These are phyloP conservation scores for Cercospora janseana DNA, from an alignment of 2,329 filamentous ascomycete species.

Conservation along the genomic window DNA sequence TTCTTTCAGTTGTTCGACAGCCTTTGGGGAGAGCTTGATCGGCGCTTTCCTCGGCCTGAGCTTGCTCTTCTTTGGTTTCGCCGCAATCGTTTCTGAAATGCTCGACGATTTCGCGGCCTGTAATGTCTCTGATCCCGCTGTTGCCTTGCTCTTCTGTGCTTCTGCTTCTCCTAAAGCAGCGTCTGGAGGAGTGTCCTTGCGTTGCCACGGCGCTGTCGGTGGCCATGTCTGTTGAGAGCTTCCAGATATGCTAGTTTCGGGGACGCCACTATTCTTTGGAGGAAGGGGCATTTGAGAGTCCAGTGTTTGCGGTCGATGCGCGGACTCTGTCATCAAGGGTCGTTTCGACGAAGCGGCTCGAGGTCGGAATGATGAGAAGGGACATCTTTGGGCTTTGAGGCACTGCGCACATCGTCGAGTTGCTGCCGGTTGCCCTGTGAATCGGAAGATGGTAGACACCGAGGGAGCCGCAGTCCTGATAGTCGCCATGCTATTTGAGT, in stretches of 20 bases:
- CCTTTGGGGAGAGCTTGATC: slow-evolving; percentile 77
- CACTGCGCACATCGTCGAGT: slow-evolving; percentile 45
- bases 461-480: slow-evolving; percentile 32
- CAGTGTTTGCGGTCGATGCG: slow-evolving; percentile 61
- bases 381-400: slow-evolving; percentile 40
- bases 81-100: slow-evolving; percentile 43
- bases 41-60: slow-evolving; percentile 84
- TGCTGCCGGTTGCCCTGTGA: slow-evolving; percentile 35
- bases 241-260: slow-evolving; percentile 61
- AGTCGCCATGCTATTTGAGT: slow-evolving; percentile 32
- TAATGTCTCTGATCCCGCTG: slow-evolving; percentile 35
- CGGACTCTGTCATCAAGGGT: slow-evolving; percentile 64
- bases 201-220: slow-evolving; percentile 47
- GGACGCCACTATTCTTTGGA: slow-evolving; percentile 57
- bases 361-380: slow-evolving; percentile 44
- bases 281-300: slow-evolving; percentile 54
- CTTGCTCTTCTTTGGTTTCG: slow-evolving; percentile 61
- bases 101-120: slow-evolving; percentile 27
- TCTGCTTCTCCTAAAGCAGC: slow-evolving; percentile 60
- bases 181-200: slow-evolving; percentile 40
- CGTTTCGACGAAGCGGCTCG: slow-evolving; percentile 54
- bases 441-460: slow-evolving; percentile 39
- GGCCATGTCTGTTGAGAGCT: slow-evolving; percentile 50
- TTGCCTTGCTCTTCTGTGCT: slow-evolving; percentile 61
- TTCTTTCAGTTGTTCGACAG: slow-evolving; percentile 72